Percentiles rank a stretch among this genome's conserved stretches.
Evolutionary conservation across 495 filamentous ascomycete species (phyloP).

Genomic region (Pyronema omphalodes): DNA sequence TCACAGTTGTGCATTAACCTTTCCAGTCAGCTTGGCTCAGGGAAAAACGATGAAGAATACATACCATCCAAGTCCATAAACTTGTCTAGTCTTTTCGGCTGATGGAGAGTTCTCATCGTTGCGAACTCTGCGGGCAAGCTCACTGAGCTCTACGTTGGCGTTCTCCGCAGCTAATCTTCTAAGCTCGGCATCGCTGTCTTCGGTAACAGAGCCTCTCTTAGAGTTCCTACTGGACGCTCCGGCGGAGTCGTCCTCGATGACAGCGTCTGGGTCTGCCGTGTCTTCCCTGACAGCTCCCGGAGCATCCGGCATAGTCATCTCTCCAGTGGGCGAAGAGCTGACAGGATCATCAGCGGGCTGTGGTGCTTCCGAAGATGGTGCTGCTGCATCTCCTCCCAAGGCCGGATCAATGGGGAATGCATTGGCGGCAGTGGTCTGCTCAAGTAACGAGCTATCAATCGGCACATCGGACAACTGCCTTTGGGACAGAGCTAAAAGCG

Average conservation of each 20-base stretch:
- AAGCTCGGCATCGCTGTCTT: constrained; percentile 56
- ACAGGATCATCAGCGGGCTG: background rate
- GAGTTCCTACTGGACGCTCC: constrained; percentile 11
- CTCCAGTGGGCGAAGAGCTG: constrained; percentile 3
- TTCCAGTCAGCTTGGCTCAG: constrained; percentile 15
- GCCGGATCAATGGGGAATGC: constrained; percentile 24
- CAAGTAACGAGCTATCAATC: constrained; percentile 13
- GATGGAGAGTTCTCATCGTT: constrained; percentile 54
- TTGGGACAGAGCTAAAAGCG: constrained; percentile 21
- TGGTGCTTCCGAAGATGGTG: background rate
- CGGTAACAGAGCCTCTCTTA: constrained; percentile 17
- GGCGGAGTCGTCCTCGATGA: constrained; percentile 34
- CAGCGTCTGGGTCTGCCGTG: constrained; percentile 4
- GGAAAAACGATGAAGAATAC: constrained; percentile 9
- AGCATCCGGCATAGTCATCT: constrained; percentile 2
- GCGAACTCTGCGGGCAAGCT: constrained; percentile 66
- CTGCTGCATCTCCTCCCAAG: constrained; percentile 11
- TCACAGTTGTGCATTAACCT: constrained; percentile 75
- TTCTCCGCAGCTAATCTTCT: constrained; percentile 65
- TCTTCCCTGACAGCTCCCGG: constrained; percentile 2
- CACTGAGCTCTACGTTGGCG: constrained; percentile 51
- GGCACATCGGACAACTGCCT: constrained; percentile 20
- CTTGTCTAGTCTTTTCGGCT: constrained; percentile 85
- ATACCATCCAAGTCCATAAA: constrained; percentile 97
- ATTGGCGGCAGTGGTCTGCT: constrained; percentile 7